A percentile compares a stretch with the other conserved stretches of the same genome.
Conservation (phyloP, 768 basidiomycete genomes). For the Tephrocybe sp. region DNA sequence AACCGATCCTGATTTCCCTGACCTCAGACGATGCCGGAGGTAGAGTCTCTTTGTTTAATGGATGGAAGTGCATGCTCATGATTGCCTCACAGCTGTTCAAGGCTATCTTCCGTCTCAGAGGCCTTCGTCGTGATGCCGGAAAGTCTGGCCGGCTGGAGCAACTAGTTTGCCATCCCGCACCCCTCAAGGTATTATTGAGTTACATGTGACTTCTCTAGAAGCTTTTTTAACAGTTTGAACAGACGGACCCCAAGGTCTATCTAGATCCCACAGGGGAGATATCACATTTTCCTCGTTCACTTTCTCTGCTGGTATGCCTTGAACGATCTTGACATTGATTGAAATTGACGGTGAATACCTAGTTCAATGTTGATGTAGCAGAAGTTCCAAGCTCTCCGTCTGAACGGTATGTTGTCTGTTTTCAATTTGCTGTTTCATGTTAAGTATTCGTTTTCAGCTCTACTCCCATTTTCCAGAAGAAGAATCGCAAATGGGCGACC, state of each 20-base stretch:
- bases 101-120: constrained; percentile 15
- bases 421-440: neutral
- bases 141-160: constrained; percentile 12
- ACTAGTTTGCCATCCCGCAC: constrained; percentile 8
- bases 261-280: constrained; percentile 10
- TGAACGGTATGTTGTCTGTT: too few species aligned
- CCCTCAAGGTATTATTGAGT: constrained; percentile 4
- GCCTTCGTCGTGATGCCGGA: constrained; percentile 10
- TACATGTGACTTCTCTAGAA: neutral
- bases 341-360: neutral
- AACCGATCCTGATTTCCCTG: neutral
- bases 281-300: constrained; percentile 11
- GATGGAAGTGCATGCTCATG: neutral
- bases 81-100: constrained; percentile 12
- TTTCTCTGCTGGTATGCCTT: constrained; percentile 11
- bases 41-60: neutral
- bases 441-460: neutral
- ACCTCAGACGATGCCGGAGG: constrained; percentile 23
- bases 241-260: constrained; percentile 15
- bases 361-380: constrained; percentile 10
- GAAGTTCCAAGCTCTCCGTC: neutral
- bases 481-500: constrained; percentile 9
- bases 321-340: neutral
- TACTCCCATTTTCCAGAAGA: neutral
- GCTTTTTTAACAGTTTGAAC: neutral